Conservation (phyloP, 352 stramenopile genomes). For the Globisporangium okanoganense region DNA sequence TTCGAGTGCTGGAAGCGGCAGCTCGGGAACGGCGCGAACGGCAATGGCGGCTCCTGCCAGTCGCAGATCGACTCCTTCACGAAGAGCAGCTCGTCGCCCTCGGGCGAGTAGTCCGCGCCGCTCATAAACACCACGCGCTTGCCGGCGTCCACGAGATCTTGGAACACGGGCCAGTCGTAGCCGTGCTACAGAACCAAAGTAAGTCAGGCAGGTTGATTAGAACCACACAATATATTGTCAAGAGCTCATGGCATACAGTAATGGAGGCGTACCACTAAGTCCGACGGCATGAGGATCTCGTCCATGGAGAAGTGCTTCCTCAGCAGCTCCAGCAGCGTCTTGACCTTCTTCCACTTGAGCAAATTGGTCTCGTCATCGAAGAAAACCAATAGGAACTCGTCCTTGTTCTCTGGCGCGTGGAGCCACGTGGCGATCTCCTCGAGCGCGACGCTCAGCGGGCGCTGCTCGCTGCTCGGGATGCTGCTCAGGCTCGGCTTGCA, state of each 20-base stretch:
- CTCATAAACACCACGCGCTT: conserved; percentile 83
- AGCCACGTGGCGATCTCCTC: conserved; percentile 54
- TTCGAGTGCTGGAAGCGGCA: conserved; percentile 47
- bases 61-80: conserved; percentile 72
- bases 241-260: not conserved
- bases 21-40: conserved; percentile 54
- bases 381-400: conserved; percentile 81
- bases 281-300: conserved; percentile 63
- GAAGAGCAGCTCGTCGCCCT: conserved; percentile 70
- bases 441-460: conserved; percentile 37
- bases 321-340: conserved; percentile 58
- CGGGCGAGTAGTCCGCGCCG: conserved; percentile 58
- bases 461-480: conserved; percentile 57
- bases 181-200: conserved; percentile 32
- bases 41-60: conserved; percentile 68
- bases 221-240: too few relatives aligned
- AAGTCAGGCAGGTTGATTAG: too few relatives aligned
- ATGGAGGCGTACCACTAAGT: conserved; percentile 37
- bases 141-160: conserved; percentile 50
- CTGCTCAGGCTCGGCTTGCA: conserved; percentile 70
- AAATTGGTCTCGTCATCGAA: conserved; percentile 79
- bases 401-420: conserved; percentile 42
- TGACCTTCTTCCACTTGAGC: conserved; percentile 78
- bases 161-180: conserved; percentile 55
- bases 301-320: conserved; percentile 51